Percentiles rank a stretch among this genome's conserved stretches.
These are phyloP conservation scores for Aspergillus asperescens DNA, from an alignment of 495 filamentous ascomycete species.

Conservation along the genomic window DNA sequence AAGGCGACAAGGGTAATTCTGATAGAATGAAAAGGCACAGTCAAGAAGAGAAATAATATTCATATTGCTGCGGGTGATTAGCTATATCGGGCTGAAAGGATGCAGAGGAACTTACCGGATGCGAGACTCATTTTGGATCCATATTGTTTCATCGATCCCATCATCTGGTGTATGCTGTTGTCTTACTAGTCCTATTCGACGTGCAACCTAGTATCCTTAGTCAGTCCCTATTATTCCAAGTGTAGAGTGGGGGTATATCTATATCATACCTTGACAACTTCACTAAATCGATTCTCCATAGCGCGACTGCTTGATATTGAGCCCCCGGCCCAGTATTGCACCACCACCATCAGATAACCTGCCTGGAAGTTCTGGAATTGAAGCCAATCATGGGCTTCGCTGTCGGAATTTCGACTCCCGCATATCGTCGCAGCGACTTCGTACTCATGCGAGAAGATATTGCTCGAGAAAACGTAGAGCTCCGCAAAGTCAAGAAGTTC, in stretches of 20 bases:
- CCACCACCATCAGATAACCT: conserved; percentile 36
- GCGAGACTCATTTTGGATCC: conserved; percentile 44
- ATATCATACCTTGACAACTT: conserved; percentile 35
- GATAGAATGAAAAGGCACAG: conserved; percentile 43
- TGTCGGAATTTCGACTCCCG: conserved; percentile 19
- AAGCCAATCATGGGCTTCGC: conserved; percentile 30
- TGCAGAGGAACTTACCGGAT: conserved; percentile 29
- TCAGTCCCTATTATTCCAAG: conserved; percentile 4
- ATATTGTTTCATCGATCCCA: conserved; percentile 27
- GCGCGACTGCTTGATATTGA: conserved; percentile 36
- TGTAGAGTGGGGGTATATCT: not conserved
- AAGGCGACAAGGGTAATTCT: conserved; percentile 42
- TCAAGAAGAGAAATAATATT: conserved; percentile 37
- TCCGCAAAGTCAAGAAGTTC: conserved; percentile 44
- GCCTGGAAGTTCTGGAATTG: conserved; percentile 44
- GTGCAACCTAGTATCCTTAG: conserved; percentile 25
- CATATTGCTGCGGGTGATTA: conserved; percentile 30
- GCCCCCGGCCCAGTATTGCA: conserved; percentile 46
- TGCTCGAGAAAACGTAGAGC: conserved; percentile 40
- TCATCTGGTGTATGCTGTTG: conserved; percentile 31
- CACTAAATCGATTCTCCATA: conserved; percentile 43
- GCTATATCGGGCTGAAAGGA: not conserved
- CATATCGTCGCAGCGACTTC: conserved; percentile 33
- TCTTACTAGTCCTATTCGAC: conserved; percentile 34
- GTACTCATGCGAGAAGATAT: conserved; percentile 37